These are phyloP conservation scores for Sugiyamaella boreocaroliniensis DNA, from an alignment of 805 yeast genomes.

Conservation along the genomic window DNA sequence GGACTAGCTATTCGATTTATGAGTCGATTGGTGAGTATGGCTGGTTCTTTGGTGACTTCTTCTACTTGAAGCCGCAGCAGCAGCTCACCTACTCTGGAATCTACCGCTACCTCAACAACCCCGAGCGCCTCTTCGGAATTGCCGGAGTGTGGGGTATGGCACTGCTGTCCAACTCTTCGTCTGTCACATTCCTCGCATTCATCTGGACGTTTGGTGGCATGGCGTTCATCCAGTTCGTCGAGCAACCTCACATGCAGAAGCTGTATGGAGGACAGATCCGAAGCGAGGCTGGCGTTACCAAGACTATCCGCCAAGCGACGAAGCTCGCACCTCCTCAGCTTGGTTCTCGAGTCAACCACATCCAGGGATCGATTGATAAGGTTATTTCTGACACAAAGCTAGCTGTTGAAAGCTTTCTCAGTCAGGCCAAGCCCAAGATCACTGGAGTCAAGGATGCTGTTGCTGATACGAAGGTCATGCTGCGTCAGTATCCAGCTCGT, in stretches of 20 bases:
- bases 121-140: constrained; percentile 71
- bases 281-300: constrained; percentile 44
- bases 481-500: constrained; percentile 33
- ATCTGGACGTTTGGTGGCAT: constrained; percentile 64
- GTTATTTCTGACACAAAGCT: constrained; percentile 35
- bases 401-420: constrained; percentile 41
- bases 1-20: constrained; percentile 64
- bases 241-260: constrained; percentile 69
- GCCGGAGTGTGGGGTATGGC: constrained; percentile 74
- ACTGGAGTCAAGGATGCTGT: constrained; percentile 27
- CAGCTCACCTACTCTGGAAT: constrained; percentile 70
- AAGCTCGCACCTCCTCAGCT: constrained; percentile 24
- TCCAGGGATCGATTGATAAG: constrained; percentile 34
- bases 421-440: constrained; percentile 28
- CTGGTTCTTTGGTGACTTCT: constrained; percentile 88
- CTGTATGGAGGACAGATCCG: constrained; percentile 60
- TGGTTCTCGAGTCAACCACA: constrained; percentile 20
- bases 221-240: constrained; percentile 64
- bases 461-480: constrained; percentile 29
- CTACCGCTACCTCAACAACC: constrained; percentile 73
- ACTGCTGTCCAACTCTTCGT: constrained; percentile 46
- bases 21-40: constrained; percentile 74
- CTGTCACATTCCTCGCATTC: constrained; percentile 45
- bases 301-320: constrained; percentile 31
- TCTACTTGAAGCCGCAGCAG: constrained; percentile 43